These are phyloP conservation scores for Phyllostachys edulis DNA, from an alignment of 176 grass and related monocot species.

Conservation along the genomic window DNA sequence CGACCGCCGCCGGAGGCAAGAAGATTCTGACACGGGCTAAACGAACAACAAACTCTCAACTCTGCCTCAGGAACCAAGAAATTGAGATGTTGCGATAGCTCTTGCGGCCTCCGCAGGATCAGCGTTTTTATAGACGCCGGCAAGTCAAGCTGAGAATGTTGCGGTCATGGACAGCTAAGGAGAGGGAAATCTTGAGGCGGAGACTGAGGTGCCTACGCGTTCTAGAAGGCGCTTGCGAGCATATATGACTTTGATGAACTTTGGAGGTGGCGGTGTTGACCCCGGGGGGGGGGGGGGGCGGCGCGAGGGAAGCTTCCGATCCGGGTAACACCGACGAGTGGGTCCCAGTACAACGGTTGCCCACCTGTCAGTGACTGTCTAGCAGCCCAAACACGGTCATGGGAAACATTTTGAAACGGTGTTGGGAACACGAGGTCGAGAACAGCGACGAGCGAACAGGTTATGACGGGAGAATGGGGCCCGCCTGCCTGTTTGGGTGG, in stretches of 20 bases:
- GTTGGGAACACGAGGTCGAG: too few species aligned
- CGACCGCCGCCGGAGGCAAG: neutral
- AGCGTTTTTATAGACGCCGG: constrained; percentile 2
- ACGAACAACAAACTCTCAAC: neutral
- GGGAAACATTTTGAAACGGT: too few species aligned
- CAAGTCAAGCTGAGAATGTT: neutral
- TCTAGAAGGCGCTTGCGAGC: neutral
- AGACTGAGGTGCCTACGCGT: neutral
- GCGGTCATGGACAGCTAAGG: constrained; percentile 21
- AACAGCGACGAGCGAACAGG: too few species aligned
- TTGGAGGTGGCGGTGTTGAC: neutral
- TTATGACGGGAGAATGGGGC: too few species aligned
- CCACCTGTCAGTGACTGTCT: neutral
- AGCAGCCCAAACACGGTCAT: fast-evolving
- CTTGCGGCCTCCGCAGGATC: neutral
- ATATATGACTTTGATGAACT: neutral
- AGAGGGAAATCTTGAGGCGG: neutral
- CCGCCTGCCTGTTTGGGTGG: too few species aligned
- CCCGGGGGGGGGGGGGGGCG: neutral
- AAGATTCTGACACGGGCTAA: neutral
- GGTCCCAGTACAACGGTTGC: neutral
- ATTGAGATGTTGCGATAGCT: neutral
- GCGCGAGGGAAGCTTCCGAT: neutral
- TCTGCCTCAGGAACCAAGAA: constrained; percentile 7
- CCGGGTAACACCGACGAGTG: neutral